Evolutionary conservation across 2,329 filamentous ascomycete species (phyloP), one percentile per base, ranked within the genome.

Genomic region (Alternaria sp.): DNA sequence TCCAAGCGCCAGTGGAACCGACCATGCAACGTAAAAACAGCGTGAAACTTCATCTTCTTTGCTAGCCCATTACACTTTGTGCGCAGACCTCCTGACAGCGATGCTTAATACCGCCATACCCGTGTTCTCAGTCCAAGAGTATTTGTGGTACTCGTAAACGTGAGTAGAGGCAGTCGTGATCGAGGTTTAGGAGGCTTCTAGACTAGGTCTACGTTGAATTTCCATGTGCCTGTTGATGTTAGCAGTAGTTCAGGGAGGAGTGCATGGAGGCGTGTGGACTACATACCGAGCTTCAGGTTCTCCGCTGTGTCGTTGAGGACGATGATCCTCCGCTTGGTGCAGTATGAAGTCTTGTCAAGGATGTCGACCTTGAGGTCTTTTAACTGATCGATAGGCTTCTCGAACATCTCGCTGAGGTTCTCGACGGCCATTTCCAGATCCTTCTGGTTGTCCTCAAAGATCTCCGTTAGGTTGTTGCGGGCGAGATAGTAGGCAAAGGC

Each of bases 401-500:
- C 96, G 70, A 99, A 99, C 93, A 99, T 97, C 81, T 97, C 94
- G n/a, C 93, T 97, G 68, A 99, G 83, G 61, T 92, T 94, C 83
- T 99, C 96, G 1, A 98, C 96, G 0, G 96, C 95, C 89, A 99
- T 91, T 81, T 99, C 96, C 23, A 99, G 83, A 77, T 99, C 96
- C 80, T 97, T 97, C 76, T 99, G 96, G 79, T 99, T 99, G 79
- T 98, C 94, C 80, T 99, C 96, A 64, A 99, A 99, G 57, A 99
- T 98, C 77, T 95, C 93, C 0, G 96, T 98, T 59, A 96, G 84
- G 76, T 99, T 98, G 85, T 97, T 98, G 59, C 93, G 90, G 3
- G 91, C 91, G n/a, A 99, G 88, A 77, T 99, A 99, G 79, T 96
- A 99, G 1, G 96, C 96, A 81, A 99, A 99, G 0, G 96, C 96